Percentiles rank a stretch among this genome's conserved stretches.
phyloP scores from a whole-genome alignment of 208 protist genomes.

The Wallacemonas collosoma region DNA sequence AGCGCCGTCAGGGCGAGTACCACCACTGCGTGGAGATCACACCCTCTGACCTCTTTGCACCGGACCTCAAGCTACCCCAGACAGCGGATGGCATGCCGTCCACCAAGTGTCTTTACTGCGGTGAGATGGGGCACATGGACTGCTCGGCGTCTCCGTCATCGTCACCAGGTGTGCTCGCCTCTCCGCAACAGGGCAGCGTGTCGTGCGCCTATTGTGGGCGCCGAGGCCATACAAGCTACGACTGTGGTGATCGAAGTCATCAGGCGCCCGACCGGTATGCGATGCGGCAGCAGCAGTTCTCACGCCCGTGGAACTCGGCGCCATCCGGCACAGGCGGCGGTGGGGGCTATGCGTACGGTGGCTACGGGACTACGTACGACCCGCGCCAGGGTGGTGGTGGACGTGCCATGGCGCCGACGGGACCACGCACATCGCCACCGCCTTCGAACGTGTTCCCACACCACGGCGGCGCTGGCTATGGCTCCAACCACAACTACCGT shows the following conservation, averaged over 20 bases:
- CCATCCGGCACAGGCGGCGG: not conserved
- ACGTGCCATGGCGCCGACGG: not conserved
- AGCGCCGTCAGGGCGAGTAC: conserved; percentile 35
- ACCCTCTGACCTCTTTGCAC: not conserved
- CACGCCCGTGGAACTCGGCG: not conserved
- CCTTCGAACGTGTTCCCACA: no score
- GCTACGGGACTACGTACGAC: not conserved
- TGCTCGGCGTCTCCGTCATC: conserved; percentile 35
- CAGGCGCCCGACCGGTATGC: conserved; percentile 55
- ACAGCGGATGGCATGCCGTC: conserved; percentile 38
- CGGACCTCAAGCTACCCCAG: conserved; percentile 6
- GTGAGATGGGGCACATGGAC: conserved; percentile 65
- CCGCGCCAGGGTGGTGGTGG: not conserved
- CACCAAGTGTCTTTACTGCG: conserved; percentile 68
- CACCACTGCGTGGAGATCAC: conserved; percentile 13
- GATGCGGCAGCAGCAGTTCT: conserved; percentile 29
- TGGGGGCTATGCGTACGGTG: not conserved
- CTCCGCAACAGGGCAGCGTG: not conserved
- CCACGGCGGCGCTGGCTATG: no score
- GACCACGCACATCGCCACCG: not conserved
- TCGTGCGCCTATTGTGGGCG: conserved; percentile 72
- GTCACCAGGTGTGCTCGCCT: not conserved
- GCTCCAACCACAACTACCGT: not conserved
- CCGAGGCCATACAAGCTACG: conserved; percentile 64
- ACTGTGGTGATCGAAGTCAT: conserved; percentile 51